Conservation (phyloP, 495 filamentous ascomycete species). For the Hypoxylon perforatum region DNA sequence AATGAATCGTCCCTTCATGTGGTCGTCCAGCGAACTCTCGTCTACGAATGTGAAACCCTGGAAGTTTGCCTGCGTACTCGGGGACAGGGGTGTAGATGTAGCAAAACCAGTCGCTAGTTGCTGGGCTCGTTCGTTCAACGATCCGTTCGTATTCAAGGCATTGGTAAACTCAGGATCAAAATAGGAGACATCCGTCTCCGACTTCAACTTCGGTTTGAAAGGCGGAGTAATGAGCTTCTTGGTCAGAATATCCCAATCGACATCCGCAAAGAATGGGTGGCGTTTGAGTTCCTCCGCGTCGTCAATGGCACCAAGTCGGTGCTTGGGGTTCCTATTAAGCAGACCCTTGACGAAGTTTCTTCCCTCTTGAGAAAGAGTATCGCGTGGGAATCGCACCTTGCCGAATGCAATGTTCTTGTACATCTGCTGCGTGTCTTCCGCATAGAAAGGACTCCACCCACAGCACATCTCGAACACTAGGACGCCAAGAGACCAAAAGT, state of each 20-base stretch:
- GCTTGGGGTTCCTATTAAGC: slow-evolving; percentile 95
- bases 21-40: slow-evolving; percentile 93
- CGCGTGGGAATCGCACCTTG: slow-evolving; percentile 95
- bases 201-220: slow-evolving; percentile 97
- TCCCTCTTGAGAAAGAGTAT: slow-evolving; percentile 92
- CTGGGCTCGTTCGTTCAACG: slow-evolving; percentile 88
- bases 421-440: slow-evolving; percentile 99
- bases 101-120: slow-evolving; percentile 79
- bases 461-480: slow-evolving; percentile 99
- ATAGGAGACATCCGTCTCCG: slow-evolving; percentile 94
- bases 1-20: slow-evolving; percentile 72
- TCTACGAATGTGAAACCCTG: slow-evolving; percentile 98
- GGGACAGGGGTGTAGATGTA: slow-evolving; percentile 88
- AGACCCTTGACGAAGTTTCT: slow-evolving; percentile 98
- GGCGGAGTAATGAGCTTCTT: slow-evolving; percentile 95
- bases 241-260: slow-evolving; percentile 87
- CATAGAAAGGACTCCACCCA: slow-evolving; percentile 98
- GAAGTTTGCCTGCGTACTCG: slow-evolving; percentile 97
- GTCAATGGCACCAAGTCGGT: slow-evolving; percentile 87
- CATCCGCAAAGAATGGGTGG: slow-evolving; percentile 93
- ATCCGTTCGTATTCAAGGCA: slow-evolving; percentile 82
- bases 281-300: slow-evolving; percentile 96
- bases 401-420: slow-evolving; percentile 99
- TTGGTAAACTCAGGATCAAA: slow-evolving; percentile 99
- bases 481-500: slow-evolving; percentile 98